A percentile compares a stretch with the other conserved stretches of the same genome.
Evolutionary conservation across 1,284 basidiomycete species (phyloP).

Genomic region (Neonothopanus nambi): DNA sequence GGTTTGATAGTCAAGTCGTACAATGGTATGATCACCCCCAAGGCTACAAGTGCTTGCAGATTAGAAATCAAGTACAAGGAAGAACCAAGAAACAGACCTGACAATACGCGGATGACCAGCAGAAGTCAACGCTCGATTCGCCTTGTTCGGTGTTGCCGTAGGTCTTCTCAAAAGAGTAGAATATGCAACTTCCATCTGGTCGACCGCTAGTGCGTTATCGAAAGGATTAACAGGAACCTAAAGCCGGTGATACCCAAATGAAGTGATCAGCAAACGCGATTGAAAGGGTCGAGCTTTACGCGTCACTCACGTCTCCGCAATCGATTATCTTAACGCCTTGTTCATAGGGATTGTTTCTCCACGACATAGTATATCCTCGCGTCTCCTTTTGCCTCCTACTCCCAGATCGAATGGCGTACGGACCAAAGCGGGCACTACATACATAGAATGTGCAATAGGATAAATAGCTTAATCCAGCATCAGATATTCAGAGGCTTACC

Average conservation of each 20-base stretch:
- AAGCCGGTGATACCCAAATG: not conserved
- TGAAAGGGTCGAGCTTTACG: too few relatives aligned
- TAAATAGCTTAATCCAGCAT: not conserved
- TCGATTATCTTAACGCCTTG: slow-evolving; percentile 65
- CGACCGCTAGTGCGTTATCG: slow-evolving; percentile 74
- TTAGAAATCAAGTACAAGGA: not conserved
- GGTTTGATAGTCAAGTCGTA: slow-evolving; percentile 27
- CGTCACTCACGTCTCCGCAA: slow-evolving; percentile 68
- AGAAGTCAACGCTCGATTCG: slow-evolving; percentile 38
- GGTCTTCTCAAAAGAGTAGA: slow-evolving; percentile 62
- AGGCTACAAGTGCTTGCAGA: slow-evolving; percentile 41
- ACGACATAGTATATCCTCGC: slow-evolving; percentile 64
- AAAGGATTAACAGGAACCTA: slow-evolving; percentile 72
- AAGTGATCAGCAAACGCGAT: not conserved
- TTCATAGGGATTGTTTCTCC: slow-evolving; percentile 68
- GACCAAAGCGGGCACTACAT: slow-evolving; percentile 74
- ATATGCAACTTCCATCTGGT: slow-evolving; percentile 80
- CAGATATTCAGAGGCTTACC: slow-evolving; percentile 27
- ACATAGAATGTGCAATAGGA: not conserved
- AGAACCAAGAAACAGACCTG: slow-evolving; percentile 38
- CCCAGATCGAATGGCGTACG: slow-evolving; percentile 77
- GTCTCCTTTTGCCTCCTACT: slow-evolving; percentile 62
- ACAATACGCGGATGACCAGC: slow-evolving; percentile 67
- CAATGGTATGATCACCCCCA: slow-evolving; percentile 81
- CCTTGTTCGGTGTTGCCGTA: slow-evolving; percentile 35